Percentiles rank a stretch among this genome's conserved stretches.
phyloP scores from a whole-genome alignment of 1,139 yeast species.

The Blastobotrys raffinosifermentans region DNA sequence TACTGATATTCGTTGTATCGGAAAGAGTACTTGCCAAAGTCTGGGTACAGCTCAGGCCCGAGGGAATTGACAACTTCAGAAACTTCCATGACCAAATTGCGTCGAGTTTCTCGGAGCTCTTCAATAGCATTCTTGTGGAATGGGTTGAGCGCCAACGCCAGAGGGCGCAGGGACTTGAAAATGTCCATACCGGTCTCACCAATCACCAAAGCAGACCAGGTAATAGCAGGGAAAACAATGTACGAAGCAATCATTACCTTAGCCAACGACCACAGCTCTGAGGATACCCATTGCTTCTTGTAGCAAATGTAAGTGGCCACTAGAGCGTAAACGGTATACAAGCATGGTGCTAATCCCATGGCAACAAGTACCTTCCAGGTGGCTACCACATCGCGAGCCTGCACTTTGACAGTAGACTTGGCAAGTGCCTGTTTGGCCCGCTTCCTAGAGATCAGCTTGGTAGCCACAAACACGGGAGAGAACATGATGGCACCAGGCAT shows the following conservation, averaged over 20 bases:
- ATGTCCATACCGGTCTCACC: conserved; percentile 94
- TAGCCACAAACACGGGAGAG: conserved; percentile 79
- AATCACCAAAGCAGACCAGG: conserved; percentile 80
- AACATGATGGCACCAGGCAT: conserved; percentile 82
- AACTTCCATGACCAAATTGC: conserved; percentile 51
- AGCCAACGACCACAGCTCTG: conserved; percentile 10
- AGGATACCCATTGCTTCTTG: conserved; percentile 19
- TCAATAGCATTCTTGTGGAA: conserved; percentile 45
- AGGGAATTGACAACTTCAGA: conserved; percentile 62
- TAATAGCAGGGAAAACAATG: conserved; percentile 57
- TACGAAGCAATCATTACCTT: conserved; percentile 45
- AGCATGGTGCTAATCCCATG: conserved; percentile 80
- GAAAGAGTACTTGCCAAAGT: conserved; percentile 44
- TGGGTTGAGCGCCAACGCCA: conserved; percentile 60
- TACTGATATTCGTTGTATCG: conserved; percentile 43
- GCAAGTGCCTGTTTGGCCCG: conserved; percentile 79
- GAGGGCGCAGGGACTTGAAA: conserved; percentile 74
- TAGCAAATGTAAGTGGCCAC: conserved; percentile 46
- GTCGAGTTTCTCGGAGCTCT: conserved; percentile 50
- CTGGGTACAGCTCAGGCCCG: conserved; percentile 78
- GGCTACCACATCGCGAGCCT: conserved; percentile 88
- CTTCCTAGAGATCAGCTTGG: conserved; percentile 60
- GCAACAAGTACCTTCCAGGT: conserved; percentile 93
- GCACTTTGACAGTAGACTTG: conserved; percentile 82
- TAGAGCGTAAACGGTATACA: conserved; percentile 74